Evolutionary conservation across 129 eudicot species (phyloP), one percentile per base, ranked within the genome.

Genomic region (Flaveria brownii): DNA sequence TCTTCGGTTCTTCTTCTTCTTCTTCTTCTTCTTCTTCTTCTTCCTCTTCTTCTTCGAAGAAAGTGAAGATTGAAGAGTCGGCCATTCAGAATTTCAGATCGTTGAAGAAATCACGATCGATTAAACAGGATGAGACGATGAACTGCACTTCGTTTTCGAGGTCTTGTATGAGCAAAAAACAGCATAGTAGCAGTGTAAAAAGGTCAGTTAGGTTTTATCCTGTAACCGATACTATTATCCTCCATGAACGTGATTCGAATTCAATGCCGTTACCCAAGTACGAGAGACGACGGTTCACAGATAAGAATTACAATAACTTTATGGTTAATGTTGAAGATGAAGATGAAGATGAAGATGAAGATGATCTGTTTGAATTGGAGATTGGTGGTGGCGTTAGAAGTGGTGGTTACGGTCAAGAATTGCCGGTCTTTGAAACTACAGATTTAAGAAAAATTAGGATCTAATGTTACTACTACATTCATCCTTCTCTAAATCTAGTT

Each of bases 301-400:
- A 81, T 79, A 85, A 77, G 15, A 84, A 54, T 47, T 80, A 73
- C 33, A 82, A 71, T 23, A 78, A 64, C 22, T 81, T 72, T 14
- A 33, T 74, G n/a, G 83, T 75, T 12, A 69, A 80, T 4, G 68
- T 80, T 36, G 88, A 84, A 15, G 84, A 85, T 0, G 92, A 86
- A 9, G 71, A 62, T n/a, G 82, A 80, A 49, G 86, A 87, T 0
- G 79, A 33, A 33, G 41, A 88, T 1, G 92, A 95, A 70, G 92
- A 95, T 28, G 98, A 93, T 90, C 83, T 93, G 78, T 93, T 93
- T 68, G 98, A 93, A 80, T 84, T 93, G 22, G 95, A 93, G 62
- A 86, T 87, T 57, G 84, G 81, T 75, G 84, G 82, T 6, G 81
- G 78, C 0, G 77, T 82, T 22, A 87, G 85, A n/a, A 64, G 68